Conservation (phyloP, 371 early-diverging fungal species). For the Mucor sp. region DNA sequence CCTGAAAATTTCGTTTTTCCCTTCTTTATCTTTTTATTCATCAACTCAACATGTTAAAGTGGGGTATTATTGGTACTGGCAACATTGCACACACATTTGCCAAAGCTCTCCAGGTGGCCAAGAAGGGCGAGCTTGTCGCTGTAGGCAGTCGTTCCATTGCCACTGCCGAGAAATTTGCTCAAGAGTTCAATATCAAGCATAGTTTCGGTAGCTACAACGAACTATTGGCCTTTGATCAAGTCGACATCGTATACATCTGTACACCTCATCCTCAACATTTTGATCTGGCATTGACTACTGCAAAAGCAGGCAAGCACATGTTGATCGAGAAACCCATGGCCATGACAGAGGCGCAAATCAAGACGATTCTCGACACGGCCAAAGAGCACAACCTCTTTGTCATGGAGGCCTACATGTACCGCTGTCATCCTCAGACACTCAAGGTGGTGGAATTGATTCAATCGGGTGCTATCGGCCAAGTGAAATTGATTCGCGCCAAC, state of each 20-base stretch:
- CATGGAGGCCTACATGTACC: slow-evolving; percentile 59
- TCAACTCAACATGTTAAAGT: slow-evolving; percentile 18
- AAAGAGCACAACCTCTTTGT: slow-evolving; percentile 35
- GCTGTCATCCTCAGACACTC: slow-evolving; percentile 48
- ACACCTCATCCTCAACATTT: slow-evolving; percentile 53
- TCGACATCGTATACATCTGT: slow-evolving; percentile 52
- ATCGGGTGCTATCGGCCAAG: slow-evolving; percentile 36
- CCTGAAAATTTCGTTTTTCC: neutral
- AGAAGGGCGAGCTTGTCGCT: slow-evolving; percentile 38
- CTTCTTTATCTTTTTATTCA: neutral
- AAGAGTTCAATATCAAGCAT: slow-evolving; percentile 24
- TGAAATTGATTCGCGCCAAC: slow-evolving; percentile 42
- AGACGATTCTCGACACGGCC: slow-evolving; percentile 32
- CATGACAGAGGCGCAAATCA: slow-evolving; percentile 42
- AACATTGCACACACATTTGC: slow-evolving; percentile 53
- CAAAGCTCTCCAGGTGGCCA: slow-evolving; percentile 28
- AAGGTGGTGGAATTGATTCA: slow-evolving; percentile 34
- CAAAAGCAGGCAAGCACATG: slow-evolving; percentile 46
- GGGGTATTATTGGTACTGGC: slow-evolving; percentile 57
- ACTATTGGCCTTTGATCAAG: slow-evolving; percentile 30
- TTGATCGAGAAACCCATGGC: slow-evolving; percentile 58
- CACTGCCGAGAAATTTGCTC: slow-evolving; percentile 37
- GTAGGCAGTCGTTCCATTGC: slow-evolving; percentile 44
- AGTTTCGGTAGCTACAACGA: slow-evolving; percentile 43
- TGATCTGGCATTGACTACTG: slow-evolving; percentile 34